phyloP scores from a whole-genome alignment of 192 early-diverging fungal species.

The Coemansia guatemalensis region DNA sequence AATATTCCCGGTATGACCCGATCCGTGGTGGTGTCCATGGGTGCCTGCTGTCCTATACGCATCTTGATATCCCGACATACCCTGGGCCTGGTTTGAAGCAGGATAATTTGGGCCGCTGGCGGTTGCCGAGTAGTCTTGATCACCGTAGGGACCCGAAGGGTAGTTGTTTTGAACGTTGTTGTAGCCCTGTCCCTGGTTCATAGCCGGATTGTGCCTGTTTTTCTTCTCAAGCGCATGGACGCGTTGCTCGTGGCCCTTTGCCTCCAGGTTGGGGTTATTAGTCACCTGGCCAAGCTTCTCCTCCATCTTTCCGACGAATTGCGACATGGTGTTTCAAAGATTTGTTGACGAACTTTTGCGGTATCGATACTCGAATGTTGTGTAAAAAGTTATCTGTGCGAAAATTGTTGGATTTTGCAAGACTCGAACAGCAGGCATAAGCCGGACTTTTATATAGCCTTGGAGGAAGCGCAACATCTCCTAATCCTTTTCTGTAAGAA shows the following conservation, averaged over 20 bases:
- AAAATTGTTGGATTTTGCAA: background rate
- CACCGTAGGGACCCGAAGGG: background rate
- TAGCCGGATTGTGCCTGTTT: background rate
- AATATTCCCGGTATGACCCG: background rate
- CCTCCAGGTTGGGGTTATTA: background rate
- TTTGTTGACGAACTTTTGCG: background rate
- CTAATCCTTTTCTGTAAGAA: background rate
- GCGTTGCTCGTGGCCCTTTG: background rate
- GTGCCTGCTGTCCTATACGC: background rate
- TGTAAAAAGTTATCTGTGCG: background rate
- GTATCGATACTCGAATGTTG: background rate
- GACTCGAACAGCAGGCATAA: background rate
- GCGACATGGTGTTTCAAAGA: background rate
- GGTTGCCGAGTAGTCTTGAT: background rate
- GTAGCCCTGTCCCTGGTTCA: background rate
- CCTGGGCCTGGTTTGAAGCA: background rate
- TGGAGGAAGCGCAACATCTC: background rate
- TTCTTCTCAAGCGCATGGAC: background rate
- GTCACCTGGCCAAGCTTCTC: background rate
- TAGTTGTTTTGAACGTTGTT: background rate
- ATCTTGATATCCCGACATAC: background rate
- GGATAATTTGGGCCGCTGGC: background rate
- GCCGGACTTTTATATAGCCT: background rate
- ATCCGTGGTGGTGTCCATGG: background rate
- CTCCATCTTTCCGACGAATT: background rate